These are phyloP conservation scores for Striga asiatica DNA, from an alignment of 257 asterid species.

Conservation along the genomic window DNA sequence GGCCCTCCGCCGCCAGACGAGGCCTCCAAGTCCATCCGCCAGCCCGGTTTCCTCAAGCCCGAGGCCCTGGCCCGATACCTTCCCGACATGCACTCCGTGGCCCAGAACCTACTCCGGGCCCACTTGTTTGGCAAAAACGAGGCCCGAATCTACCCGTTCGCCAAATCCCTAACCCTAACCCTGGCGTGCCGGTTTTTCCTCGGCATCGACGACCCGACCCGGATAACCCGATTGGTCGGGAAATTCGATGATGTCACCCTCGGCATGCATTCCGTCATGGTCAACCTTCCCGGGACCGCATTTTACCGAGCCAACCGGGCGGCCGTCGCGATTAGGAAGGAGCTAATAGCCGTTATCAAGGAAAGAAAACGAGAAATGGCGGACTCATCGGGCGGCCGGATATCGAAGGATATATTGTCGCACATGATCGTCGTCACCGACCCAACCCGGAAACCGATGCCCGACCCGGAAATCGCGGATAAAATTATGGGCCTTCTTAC, in stretches of 20 bases:
- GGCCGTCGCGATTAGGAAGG: constrained; percentile 45
- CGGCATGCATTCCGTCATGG: constrained; percentile 49
- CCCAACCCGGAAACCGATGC: constrained; percentile 30
- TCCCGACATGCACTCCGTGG: constrained; percentile 33
- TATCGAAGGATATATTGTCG: constrained; percentile 25
- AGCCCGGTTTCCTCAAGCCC: constrained; percentile 63
- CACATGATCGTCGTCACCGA: constrained; percentile 41
- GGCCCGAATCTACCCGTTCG: constrained; percentile 32
- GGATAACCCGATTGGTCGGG: constrained; percentile 31
- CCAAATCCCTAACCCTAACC: constrained; percentile 39
- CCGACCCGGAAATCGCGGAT: constrained; percentile 55
- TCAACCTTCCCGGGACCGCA: constrained; percentile 41
- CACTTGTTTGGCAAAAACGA: constrained; percentile 27
- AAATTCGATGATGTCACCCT: constrained; percentile 42
- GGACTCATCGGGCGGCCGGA: constrained; percentile 11
- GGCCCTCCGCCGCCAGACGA: not conserved
- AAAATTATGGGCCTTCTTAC: constrained; percentile 59
- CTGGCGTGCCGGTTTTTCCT: constrained; percentile 46
- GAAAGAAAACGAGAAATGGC: constrained; percentile 47
- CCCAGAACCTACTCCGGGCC: constrained; percentile 21
- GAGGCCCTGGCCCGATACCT: constrained; percentile 46
- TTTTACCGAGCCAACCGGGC: constrained; percentile 50
- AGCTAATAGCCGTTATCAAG: constrained; percentile 32
- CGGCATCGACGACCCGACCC: constrained; percentile 36
- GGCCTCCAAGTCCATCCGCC: constrained; percentile 29